Percentiles rank a stretch among this genome's conserved stretches.
Conservation (phyloP, 2,329 filamentous ascomycete genomes). For the Scedosporium boydii region DNA sequence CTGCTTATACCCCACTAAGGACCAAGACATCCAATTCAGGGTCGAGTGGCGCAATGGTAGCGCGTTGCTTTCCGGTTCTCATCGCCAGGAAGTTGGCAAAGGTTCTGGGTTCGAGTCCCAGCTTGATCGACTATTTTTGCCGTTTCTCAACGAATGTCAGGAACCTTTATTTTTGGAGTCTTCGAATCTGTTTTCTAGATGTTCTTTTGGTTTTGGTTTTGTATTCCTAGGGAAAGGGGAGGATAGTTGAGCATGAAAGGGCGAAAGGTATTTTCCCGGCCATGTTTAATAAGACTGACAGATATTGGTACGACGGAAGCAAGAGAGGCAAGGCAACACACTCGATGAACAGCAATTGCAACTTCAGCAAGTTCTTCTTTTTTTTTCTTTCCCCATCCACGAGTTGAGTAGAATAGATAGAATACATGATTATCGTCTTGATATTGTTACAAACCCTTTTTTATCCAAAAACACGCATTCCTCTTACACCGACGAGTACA, state of each 20-base stretch:
- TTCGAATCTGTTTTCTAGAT: neutral
- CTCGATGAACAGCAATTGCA: neutral
- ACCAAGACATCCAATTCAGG: constrained; percentile 30
- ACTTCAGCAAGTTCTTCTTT: neutral
- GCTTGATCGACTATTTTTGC: constrained; percentile 4
- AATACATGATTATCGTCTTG: neutral
- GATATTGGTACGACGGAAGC: no score
- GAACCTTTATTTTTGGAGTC: neutral
- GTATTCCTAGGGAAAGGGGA: neutral
- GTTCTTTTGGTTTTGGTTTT: neutral
- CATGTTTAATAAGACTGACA: no score
- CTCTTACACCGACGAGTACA: constrained; percentile 58
- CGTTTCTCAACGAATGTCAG: no score
- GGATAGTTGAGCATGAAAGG: no score
- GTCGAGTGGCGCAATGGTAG: constrained; percentile 20
- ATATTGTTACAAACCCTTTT: neutral
- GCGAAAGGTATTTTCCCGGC: no score
- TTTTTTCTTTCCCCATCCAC: neutral
- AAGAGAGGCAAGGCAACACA: no score
- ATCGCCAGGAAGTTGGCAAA: constrained; percentile 5
- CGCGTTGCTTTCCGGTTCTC: constrained; percentile 8
- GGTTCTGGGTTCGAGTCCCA: constrained; percentile 8
- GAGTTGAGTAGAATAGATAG: neutral
- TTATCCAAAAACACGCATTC: neutral
- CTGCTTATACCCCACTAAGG: no score